These are phyloP conservation scores for Globisporangium middletonii DNA, from an alignment of 352 stramenopile genomes.

Conservation along the genomic window DNA sequence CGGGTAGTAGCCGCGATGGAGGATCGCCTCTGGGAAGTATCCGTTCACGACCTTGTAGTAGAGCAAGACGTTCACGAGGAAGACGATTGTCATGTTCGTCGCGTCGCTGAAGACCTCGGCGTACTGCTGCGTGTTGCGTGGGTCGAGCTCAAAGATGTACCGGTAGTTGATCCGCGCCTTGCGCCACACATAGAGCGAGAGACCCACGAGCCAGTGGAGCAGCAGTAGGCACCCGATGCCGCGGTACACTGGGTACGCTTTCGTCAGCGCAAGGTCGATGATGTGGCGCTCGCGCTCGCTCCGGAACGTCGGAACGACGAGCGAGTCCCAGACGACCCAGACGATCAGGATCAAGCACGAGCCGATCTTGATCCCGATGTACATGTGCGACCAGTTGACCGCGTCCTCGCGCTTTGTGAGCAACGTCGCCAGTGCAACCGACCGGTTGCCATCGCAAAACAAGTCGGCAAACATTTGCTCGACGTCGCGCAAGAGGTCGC, in stretches of 20 bases:
- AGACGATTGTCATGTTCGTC: conserved; percentile 95
- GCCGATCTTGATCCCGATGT: conserved; percentile 80
- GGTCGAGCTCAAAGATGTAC: conserved; percentile 95
- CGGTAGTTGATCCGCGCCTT: conserved; percentile 90
- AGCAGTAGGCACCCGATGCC: conserved; percentile 92
- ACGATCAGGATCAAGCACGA: conserved; percentile 73
- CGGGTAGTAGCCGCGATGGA: conserved; percentile 89
- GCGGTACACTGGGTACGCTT: conserved; percentile 93
- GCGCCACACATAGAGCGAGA: conserved; percentile 91
- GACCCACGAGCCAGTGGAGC: conserved; percentile 94
- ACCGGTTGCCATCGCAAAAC: conserved; percentile 70
- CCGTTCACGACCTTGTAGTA: conserved; percentile 96
- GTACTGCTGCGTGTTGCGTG: conserved; percentile 75
- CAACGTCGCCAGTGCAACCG: conserved; percentile 69
- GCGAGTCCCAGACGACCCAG: conserved; percentile 96
- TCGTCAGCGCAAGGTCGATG: conserved; percentile 70
- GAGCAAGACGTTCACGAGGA: conserved; percentile 91
- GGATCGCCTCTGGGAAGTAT: conserved; percentile 76
- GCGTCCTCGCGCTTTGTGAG: conserved; percentile 74
- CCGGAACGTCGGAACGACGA: conserved; percentile 75
- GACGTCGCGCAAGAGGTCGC: conserved; percentile 43
- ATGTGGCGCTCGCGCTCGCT: conserved; percentile 60
- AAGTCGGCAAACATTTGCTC: conserved; percentile 63
- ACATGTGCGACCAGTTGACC: conserved; percentile 78
- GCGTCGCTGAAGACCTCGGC: conserved; percentile 93